These are phyloP conservation scores for Ciborinia camelliae DNA, from an alignment of 2,329 filamentous ascomycete genomes.

Conservation along the genomic window DNA sequence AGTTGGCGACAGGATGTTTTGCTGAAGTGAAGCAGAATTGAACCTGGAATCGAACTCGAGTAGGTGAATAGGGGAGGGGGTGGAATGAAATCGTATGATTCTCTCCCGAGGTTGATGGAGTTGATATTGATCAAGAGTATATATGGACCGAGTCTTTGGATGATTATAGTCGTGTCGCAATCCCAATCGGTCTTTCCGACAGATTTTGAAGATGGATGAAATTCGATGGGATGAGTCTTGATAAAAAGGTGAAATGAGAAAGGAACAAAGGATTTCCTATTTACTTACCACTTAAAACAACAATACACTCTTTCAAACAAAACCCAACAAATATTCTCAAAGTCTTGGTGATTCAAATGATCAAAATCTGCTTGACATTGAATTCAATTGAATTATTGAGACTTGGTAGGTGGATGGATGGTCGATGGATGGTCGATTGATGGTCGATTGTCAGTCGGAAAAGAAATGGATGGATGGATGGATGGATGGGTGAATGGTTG, in stretches of 20 bases:
- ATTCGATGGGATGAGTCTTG: no score
- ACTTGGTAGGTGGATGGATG: slow-evolving; percentile 11
- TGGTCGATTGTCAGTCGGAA: neutral
- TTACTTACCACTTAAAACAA: slow-evolving; percentile 2
- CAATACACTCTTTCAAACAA: neutral
- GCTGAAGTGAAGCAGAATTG: neutral
- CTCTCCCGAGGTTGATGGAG: neutral
- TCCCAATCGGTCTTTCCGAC: neutral
- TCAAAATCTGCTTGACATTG: neutral
- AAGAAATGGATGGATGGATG: slow-evolving; percentile 9
- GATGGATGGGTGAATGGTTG: slow-evolving; percentile 11
- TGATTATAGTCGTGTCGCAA: neutral
- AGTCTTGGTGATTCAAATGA: neutral
- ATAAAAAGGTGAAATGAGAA: neutral
- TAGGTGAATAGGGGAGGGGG: slow-evolving; percentile 1
- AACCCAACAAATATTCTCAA: neutral
- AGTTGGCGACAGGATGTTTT: neutral
- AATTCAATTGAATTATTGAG: neutral
- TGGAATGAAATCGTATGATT: slow-evolving; percentile 4
- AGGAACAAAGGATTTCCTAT: neutral
- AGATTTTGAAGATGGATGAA: neutral
- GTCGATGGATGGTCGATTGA: neutral
- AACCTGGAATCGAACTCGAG: neutral
- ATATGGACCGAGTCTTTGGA: neutral
- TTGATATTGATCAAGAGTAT: neutral